Percentiles rank a stretch among this genome's conserved stretches.
Evolutionary conservation across 2,329 filamentous ascomycete species (phyloP).

Genomic region (Aureobasidium leucospermi): DNA sequence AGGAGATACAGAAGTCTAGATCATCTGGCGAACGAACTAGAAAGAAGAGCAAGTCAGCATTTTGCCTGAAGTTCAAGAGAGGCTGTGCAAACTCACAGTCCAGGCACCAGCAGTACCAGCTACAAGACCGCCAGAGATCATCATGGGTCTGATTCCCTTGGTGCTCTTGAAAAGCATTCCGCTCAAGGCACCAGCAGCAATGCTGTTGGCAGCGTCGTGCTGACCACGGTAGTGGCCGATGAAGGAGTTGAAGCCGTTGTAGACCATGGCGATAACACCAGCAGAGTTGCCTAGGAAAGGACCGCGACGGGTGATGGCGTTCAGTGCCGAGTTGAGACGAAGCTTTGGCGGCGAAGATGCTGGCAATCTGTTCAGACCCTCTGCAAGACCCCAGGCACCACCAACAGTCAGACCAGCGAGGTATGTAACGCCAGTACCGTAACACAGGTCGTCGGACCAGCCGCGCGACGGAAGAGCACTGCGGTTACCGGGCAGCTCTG

Average conservation of each 20-base stretch:
- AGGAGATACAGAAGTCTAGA: not conserved
- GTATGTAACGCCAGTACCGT: conserved; percentile 93
- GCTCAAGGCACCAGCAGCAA: conserved; percentile 76
- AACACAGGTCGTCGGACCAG: conserved; percentile 97
- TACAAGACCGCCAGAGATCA: conserved; percentile 87
- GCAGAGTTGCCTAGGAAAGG: conserved; percentile 95
- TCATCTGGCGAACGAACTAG: conserved; percentile 6
- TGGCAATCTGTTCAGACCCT: conserved; percentile 70
- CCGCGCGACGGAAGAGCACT: conserved; percentile 89
- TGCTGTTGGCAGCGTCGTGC: conserved; percentile 84
- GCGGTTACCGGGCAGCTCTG: conserved; percentile 75
- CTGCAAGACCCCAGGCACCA: conserved; percentile 85
- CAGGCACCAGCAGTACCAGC: conserved; percentile 77
- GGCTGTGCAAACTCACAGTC: conserved; percentile 62
- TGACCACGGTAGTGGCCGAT: conserved; percentile 73
- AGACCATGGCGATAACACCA: conserved; percentile 89
- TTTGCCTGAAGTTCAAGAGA: too few species aligned
- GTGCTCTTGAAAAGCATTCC: conserved; percentile 98
- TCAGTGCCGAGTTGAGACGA: conserved; percentile 86
- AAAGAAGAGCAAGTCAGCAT: not conserved
- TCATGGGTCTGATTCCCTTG: conserved; percentile 79
- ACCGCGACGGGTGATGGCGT: conserved; percentile 85
- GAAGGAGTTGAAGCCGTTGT: conserved; percentile 85
- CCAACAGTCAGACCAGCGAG: conserved; percentile 77
- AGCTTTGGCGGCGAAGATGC: conserved; percentile 77